Percentiles rank a stretch among this genome's conserved stretches.
Evolutionary conservation across 1,284 basidiomycete species (phyloP).

Genomic region (Microbotryum silenes-acaulis): DNA sequence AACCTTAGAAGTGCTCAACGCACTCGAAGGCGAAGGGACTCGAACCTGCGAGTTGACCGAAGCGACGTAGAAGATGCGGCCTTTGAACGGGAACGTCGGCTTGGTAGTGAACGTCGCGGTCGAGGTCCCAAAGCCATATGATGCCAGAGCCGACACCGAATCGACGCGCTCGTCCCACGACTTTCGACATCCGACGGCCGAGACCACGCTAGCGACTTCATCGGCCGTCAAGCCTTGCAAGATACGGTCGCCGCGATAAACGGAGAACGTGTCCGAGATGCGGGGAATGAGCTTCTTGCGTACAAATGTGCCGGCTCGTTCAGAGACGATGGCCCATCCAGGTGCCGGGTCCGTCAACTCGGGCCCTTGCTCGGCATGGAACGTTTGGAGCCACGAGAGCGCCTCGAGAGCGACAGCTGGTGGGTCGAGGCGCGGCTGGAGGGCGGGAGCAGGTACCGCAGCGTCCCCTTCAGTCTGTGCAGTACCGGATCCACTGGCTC

Average conservation of each 20-base stretch:
- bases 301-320: conserved; percentile 67
- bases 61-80: conserved; percentile 76
- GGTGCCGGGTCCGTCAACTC: conserved; percentile 46
- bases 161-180: conserved; percentile 81
- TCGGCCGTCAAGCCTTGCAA: conserved; percentile 92
- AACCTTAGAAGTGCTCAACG: conserved; percentile 43
- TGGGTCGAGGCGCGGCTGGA: conserved; percentile 40
- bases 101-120: conserved; percentile 42
- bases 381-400: conserved; percentile 65
- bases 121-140: conserved; percentile 69
- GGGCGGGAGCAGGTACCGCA: neutral
- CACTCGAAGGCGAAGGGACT: conserved; percentile 43
- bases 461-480: conserved; percentile 27
- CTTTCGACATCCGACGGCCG: conserved; percentile 60
- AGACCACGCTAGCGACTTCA: conserved; percentile 68
- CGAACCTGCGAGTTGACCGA: conserved; percentile 61
- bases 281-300: conserved; percentile 66
- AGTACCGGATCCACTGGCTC: neutral
- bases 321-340: conserved; percentile 73
- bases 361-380: conserved; percentile 54
- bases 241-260: conserved; percentile 84
- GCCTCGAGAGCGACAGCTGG: conserved; percentile 73
- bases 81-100: conserved; percentile 68
- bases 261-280: conserved; percentile 71
- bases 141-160: conserved; percentile 60